These are phyloP conservation scores for Eimeria maxima DNA, from an alignment of 169 alveolate species.

Conservation along the genomic window DNA sequence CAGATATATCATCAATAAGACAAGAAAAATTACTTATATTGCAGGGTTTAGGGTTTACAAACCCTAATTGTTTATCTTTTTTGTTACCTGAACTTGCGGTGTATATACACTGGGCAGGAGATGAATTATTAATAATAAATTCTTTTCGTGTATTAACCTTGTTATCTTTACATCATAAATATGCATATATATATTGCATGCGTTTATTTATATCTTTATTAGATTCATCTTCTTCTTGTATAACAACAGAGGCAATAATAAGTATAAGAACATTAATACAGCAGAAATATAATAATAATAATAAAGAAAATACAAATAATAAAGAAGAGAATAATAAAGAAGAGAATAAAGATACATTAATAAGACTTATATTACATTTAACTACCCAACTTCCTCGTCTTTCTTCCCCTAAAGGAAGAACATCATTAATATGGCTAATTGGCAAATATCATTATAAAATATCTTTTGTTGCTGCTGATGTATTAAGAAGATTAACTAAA, in stretches of 20 bases:
- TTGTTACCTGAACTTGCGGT: slow-evolving; percentile 66
- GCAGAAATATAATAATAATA: slow-evolving; percentile 54
- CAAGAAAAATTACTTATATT: slow-evolving; percentile 41
- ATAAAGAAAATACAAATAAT: too few relatives aligned
- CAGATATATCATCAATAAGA: slow-evolving; percentile 10
- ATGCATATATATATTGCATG: slow-evolving; percentile 33
- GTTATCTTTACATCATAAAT: slow-evolving; percentile 23
- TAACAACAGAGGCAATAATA: slow-evolving; percentile 84
- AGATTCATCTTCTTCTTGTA: slow-evolving; percentile 70
- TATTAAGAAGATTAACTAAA: slow-evolving; percentile 72
- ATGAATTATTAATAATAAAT: not conserved
- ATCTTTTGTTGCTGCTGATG: slow-evolving; percentile 84
- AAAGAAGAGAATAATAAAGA: too few relatives aligned
- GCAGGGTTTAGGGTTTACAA: not conserved
- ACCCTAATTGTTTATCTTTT: not conserved
- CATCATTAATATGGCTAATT: slow-evolving; percentile 85
- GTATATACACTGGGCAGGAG: slow-evolving; percentile 83
- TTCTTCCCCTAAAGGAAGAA: slow-evolving; percentile 82
- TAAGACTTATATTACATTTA: slow-evolving; percentile 60
- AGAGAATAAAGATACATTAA: slow-evolving; percentile 16
- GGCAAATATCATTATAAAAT: slow-evolving; percentile 82
- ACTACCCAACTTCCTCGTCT: slow-evolving; percentile 28
- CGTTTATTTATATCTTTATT: slow-evolving; percentile 72
- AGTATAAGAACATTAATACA: slow-evolving; percentile 62
- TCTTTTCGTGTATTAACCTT: slow-evolving; percentile 14